phyloP scores from a whole-genome alignment of 352 stramenopile species.

The Phytophthora agathidicida region DNA sequence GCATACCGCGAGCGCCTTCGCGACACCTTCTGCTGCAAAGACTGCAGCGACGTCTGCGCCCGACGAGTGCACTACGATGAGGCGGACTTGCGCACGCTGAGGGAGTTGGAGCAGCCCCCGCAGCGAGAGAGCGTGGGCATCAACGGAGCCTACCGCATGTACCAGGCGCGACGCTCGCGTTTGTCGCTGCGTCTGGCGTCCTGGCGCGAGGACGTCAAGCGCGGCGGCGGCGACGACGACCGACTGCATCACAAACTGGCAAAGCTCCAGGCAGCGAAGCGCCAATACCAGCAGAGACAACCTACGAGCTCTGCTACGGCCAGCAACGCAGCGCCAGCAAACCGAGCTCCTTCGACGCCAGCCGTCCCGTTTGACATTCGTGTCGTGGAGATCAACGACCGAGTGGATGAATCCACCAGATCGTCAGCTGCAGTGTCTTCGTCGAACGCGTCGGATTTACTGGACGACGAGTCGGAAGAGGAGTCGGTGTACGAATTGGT shows the following conservation, averaged over 20 bases:
- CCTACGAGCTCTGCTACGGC: not conserved
- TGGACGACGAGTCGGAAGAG: slow-evolving; percentile 38
- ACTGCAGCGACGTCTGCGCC: slow-evolving; percentile 32
- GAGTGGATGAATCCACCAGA: slow-evolving; percentile 32
- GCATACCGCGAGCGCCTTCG: slow-evolving; percentile 42
- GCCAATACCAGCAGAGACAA: slow-evolving; percentile 21
- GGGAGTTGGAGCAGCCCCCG: slow-evolving; percentile 53
- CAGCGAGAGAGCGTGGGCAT: slow-evolving; percentile 50
- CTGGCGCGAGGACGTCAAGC: slow-evolving; percentile 73
- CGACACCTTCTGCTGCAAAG: slow-evolving; percentile 42
- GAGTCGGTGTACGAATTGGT: slow-evolving; percentile 41
- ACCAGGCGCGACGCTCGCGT: slow-evolving; percentile 51
- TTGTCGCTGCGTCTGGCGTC: slow-evolving; percentile 58
- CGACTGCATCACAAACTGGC: slow-evolving; percentile 58
- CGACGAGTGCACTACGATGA: slow-evolving; percentile 57
- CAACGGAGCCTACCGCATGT: slow-evolving; percentile 62
- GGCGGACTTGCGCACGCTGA: slow-evolving; percentile 56
- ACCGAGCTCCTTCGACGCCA: slow-evolving; percentile 19
- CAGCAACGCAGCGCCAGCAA: slow-evolving; percentile 5
- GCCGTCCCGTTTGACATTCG: slow-evolving; percentile 53
- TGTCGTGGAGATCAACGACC: slow-evolving; percentile 50
- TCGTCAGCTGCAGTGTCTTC: slow-evolving; percentile 9
- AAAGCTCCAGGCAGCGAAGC: slow-evolving; percentile 45
- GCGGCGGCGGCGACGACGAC: slow-evolving; percentile 39
- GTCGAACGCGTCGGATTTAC: slow-evolving; percentile 13